Conservation (phyloP, 192 early-diverging fungal species). For the Linnemannia zychae region DNA sequence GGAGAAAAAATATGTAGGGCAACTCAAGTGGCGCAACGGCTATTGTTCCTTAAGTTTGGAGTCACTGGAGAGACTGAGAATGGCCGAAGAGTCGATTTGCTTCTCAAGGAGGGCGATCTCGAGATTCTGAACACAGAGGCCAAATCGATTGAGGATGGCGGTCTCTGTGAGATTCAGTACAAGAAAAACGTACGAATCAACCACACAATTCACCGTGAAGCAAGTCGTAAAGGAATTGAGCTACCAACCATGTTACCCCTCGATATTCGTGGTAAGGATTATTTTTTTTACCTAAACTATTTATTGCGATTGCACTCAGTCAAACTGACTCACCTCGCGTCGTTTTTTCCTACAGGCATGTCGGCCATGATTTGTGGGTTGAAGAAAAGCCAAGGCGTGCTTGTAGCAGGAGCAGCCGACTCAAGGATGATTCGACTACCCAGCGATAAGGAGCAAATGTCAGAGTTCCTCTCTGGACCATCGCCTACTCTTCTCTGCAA, state of each 20-base stretch:
- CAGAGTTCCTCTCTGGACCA: conserved; percentile 1
- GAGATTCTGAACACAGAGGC: conserved; percentile 24
- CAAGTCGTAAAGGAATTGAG: not conserved
- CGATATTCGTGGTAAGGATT: conserved; percentile 11
- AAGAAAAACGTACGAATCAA: conserved; percentile 21
- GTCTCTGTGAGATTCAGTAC: conserved; percentile 9
- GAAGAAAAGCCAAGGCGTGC: conserved; percentile 2
- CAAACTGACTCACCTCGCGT: no score
- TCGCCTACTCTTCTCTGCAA: conserved; percentile 12
- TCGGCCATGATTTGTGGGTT: conserved; percentile 18
- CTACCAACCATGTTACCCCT: conserved; percentile 5
- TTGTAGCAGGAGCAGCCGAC: conserved; percentile 16
- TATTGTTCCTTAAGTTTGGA: not conserved
- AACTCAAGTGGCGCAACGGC: not conserved
- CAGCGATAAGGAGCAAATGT: conserved; percentile 8
- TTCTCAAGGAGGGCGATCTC: not conserved
- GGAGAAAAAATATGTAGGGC: conserved; percentile 21
- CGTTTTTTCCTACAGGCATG: not conserved
- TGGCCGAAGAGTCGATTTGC: conserved; percentile 10
- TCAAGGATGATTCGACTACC: conserved; percentile 16
- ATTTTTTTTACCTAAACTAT: not conserved
- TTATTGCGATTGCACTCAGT: no score
- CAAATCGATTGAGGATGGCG: not conserved
- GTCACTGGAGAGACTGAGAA: not conserved
- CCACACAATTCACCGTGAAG: conserved; percentile 2